phyloP scores from a whole-genome alignment of 2,329 filamentous ascomycete species.

The Zymoseptoria crescenta region DNA sequence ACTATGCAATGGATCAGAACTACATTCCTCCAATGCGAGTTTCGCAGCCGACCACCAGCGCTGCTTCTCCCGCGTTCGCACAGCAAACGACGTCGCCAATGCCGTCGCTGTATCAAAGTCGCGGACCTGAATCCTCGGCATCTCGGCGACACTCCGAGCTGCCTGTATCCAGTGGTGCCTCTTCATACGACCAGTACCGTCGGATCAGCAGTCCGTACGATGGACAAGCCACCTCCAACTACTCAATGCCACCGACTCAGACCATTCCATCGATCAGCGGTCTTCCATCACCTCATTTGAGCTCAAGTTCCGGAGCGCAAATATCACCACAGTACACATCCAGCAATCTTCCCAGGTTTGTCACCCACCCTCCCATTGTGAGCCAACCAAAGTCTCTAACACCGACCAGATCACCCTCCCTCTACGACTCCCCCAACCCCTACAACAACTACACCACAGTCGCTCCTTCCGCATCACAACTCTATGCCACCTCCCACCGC shows the following conservation, averaged over 20 bases:
- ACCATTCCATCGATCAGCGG: slow-evolving; percentile 28
- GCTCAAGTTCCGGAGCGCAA: slow-evolving; percentile 10
- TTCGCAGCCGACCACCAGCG: slow-evolving; percentile 23
- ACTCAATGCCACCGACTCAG: slow-evolving; percentile 22
- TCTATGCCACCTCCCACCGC: slow-evolving; percentile 17
- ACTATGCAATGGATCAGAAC: slow-evolving; percentile 26
- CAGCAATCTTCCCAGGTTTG: slow-evolving; percentile 19
- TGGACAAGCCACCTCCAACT: slow-evolving; percentile 13
- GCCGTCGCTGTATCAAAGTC: slow-evolving; percentile 26
- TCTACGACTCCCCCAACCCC: slow-evolving; percentile 21
- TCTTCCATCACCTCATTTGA: slow-evolving; percentile 26
- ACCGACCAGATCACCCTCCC: slow-evolving; percentile 22
- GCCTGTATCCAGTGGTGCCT: slow-evolving; percentile 12
- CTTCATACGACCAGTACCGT: slow-evolving; percentile 22
- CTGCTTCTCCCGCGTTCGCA: slow-evolving; percentile 18
- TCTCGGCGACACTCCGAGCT: slow-evolving; percentile 22
- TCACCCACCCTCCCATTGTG: slow-evolving; percentile 1
- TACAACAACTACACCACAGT: slow-evolving; percentile 20
- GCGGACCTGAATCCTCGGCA: slow-evolving; percentile 13
- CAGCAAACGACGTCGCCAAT: slow-evolving; percentile 22
- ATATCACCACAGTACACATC: slow-evolving; percentile 21
- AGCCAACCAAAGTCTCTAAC: not conserved
- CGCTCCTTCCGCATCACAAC: slow-evolving; percentile 18
- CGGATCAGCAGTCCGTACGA: slow-evolving; percentile 27
- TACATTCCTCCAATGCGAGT: slow-evolving; percentile 29